Conservation (phyloP, 2,329 filamentous ascomycete genomes). For the Spiromastix sp. region DNA sequence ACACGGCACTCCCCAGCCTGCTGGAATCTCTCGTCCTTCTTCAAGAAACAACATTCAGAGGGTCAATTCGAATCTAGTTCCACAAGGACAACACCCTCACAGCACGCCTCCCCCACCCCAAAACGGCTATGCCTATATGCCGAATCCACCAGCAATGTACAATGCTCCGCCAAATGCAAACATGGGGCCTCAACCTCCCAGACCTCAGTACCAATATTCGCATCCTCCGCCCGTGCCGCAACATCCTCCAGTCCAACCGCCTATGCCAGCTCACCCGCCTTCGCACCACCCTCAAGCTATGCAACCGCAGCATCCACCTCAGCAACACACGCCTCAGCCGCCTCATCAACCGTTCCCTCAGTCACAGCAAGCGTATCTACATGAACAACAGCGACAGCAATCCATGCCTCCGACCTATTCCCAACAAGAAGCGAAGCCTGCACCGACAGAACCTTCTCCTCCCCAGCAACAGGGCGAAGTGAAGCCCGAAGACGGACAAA, state of each 20-base stretch:
- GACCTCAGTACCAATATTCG: constrained; percentile 12
- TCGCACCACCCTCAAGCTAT: constrained; percentile 37
- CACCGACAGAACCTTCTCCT: constrained; percentile 42
- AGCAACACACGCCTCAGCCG: constrained; percentile 33
- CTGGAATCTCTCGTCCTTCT: constrained; percentile 61
- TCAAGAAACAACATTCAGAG: constrained; percentile 73
- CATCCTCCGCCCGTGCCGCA: constrained; percentile 2
- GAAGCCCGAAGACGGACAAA: constrained; percentile 32
- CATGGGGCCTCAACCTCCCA: constrained; percentile 36
- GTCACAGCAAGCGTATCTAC: constrained; percentile 59
- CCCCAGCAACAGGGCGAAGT: constrained; percentile 40
- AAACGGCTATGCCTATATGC: constrained; percentile 74
- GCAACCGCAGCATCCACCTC: constrained; percentile 22
- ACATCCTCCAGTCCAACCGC: constrained; percentile 12
- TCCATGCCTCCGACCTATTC: constrained; percentile 63
- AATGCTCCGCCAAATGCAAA: constrained; percentile 49
- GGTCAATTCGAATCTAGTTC: constrained; percentile 61
- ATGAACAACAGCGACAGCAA: constrained; percentile 66
- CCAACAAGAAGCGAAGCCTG: constrained; percentile 45
- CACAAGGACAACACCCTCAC: constrained; percentile 51
- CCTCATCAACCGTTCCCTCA: constrained; percentile 20
- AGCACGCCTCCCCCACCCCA: constrained; percentile 44
- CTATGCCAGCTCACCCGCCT: constrained; percentile 45
- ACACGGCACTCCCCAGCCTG: constrained; percentile 72
- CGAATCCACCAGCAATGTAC: constrained; percentile 74